These are phyloP conservation scores for Irpex sp. DNA, from an alignment of 1,284 basidiomycete species.

Conservation along the genomic window DNA sequence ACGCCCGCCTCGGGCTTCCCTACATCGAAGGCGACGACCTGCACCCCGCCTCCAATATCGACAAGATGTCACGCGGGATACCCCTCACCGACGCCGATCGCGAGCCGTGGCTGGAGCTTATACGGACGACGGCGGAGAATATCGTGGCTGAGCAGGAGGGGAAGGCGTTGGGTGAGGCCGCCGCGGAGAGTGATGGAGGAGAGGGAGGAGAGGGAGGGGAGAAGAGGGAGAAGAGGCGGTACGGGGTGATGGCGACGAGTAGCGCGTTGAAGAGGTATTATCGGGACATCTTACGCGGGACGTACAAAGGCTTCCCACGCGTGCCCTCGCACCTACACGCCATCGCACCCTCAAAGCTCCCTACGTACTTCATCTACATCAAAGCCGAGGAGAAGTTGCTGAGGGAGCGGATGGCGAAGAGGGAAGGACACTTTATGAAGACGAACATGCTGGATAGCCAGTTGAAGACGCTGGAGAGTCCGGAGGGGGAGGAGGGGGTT, in stretches of 20 bases:
- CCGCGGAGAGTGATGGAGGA: conserved; percentile 9
- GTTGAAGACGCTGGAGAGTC: conserved; percentile 73
- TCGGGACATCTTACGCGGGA: conserved; percentile 75
- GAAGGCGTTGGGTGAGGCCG: conserved; percentile 11
- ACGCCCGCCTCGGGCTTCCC: conserved; percentile 54
- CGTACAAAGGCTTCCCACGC: conserved; percentile 22
- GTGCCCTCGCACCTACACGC: conserved; percentile 21
- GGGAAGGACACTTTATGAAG: conserved; percentile 89
- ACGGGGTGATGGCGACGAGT: conserved; percentile 76
- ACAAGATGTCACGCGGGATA: conserved; percentile 82
- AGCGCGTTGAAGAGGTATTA: conserved; percentile 83
- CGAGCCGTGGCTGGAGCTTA: conserved; percentile 77
- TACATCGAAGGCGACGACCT: conserved; percentile 91
- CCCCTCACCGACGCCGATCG: conserved; percentile 82
- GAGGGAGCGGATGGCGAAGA: conserved; percentile 61
- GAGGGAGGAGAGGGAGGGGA: conserved; percentile 8
- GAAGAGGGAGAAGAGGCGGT: not conserved
- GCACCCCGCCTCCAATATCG: conserved; percentile 78
- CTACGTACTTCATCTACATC: conserved; percentile 82
- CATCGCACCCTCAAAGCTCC: conserved; percentile 29
- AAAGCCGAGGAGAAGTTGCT: conserved; percentile 64
- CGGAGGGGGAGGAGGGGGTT: conserved; percentile 64
- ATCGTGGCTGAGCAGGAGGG: conserved; percentile 23
- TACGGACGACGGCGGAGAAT: conserved; percentile 62
- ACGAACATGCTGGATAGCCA: conserved; percentile 84